Evolutionary conservation across 441 rosid species (phyloP).

Genomic region (Kokia cookei): DNA sequence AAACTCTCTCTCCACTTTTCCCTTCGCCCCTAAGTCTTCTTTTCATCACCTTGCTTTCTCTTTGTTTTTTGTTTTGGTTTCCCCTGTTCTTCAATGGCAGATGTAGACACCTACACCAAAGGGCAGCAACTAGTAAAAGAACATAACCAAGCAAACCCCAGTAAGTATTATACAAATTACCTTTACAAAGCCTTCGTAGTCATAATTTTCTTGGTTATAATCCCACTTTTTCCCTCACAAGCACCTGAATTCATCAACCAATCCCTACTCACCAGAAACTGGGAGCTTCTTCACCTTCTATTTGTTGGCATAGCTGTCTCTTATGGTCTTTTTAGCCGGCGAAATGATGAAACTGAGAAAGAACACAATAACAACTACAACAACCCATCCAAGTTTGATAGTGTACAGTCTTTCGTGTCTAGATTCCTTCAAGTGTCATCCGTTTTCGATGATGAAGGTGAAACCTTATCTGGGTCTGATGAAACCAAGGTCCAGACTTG

Average conservation of each 20-base stretch:
- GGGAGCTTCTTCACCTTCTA: constrained; percentile 90
- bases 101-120: constrained; percentile 31
- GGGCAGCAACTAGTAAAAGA: constrained; percentile 16
- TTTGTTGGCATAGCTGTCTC: constrained; percentile 93
- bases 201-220: constrained; percentile 38
- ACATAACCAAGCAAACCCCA: constrained; percentile 37
- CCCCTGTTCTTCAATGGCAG: constrained; percentile 56
- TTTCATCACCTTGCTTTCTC: constrained; percentile 2
- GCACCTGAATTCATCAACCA: constrained; percentile 88
- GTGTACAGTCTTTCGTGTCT: constrained; percentile 61
- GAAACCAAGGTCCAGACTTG: constrained; percentile 54
- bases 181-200: constrained; percentile 60
- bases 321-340: constrained; percentile 79
- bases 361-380: constrained; percentile 16
- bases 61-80: background rate
- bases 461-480: constrained; percentile 34
- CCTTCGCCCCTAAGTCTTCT: constrained; percentile 57
- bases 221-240: constrained; percentile 73
- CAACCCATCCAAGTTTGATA: constrained; percentile 39
- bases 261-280: constrained; percentile 45
- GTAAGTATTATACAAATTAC: constrained; percentile 49
- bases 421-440: constrained; percentile 78
- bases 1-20: constrained; percentile 21
- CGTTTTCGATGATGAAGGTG: constrained; percentile 66
- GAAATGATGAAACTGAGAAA: constrained; percentile 50